Evolutionary conservation across 495 filamentous ascomycete genomes (phyloP).

Genomic region (Aspergillus cristatus): DNA sequence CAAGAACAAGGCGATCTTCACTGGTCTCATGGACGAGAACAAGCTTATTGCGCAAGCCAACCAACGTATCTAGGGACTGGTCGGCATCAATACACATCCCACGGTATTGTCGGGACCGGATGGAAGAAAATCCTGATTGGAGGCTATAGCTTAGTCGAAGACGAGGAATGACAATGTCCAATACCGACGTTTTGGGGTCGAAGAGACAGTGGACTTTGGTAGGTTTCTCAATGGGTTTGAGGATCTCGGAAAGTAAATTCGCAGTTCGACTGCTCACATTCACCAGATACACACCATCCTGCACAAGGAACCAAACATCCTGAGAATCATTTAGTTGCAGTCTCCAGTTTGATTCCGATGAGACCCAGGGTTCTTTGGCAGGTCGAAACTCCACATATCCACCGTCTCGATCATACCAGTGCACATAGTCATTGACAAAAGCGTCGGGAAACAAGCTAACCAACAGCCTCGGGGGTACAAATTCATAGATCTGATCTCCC

Average conservation of each 20-base stretch:
- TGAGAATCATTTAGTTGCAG: conserved; percentile 3
- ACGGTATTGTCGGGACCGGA: conserved; percentile 45
- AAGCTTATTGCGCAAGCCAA: conserved; percentile 46
- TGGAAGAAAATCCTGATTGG: conserved; percentile 8
- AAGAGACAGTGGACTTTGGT: conserved; percentile 24
- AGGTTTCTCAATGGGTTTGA: conserved; percentile 22
- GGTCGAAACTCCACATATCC: conserved; percentile 43
- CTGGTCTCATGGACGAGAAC: conserved; percentile 27
- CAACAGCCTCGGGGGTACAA: conserved; percentile 35
- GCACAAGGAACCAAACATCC: conserved; percentile 5
- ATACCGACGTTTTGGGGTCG: conserved; percentile 1
- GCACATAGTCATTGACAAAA: conserved; percentile 40
- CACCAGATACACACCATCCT: conserved; percentile 12
- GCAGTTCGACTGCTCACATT: conserved; percentile 23
- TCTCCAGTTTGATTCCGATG: conserved; percentile 19
- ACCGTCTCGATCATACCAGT: conserved; percentile 47
- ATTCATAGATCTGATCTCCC: conserved; percentile 22
- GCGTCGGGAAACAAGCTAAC: conserved; percentile 30
- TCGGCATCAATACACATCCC: conserved; percentile 43
- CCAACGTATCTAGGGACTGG: conserved; percentile 42
- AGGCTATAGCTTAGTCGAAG: conserved; percentile 42
- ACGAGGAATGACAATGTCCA: conserved; percentile 39
- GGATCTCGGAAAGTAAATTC: conserved; percentile 20
- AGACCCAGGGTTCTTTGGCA: conserved; percentile 29
- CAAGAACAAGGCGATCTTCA: conserved; percentile 31